A percentile compares a stretch with the other conserved stretches of the same genome.
These are phyloP conservation scores for Phytophthora pini DNA, from an alignment of 352 stramenopile genomes.

Conservation along the genomic window DNA sequence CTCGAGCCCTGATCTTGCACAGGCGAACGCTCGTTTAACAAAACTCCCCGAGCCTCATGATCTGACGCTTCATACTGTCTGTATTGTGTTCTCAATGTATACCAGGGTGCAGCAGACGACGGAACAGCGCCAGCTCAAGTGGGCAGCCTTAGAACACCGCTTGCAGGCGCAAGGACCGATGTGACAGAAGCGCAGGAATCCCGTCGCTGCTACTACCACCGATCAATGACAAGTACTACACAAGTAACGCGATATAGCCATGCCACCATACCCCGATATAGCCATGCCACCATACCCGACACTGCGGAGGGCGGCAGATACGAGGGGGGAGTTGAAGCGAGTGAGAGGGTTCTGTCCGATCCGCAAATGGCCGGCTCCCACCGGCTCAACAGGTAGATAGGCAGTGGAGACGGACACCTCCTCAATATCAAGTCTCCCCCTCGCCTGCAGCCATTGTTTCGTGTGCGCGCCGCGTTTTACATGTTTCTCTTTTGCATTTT, in stretches of 20 bases:
- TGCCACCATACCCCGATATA: slow-evolving; percentile 2
- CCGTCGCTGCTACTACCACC: slow-evolving; percentile 10
- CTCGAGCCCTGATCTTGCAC: slow-evolving; percentile 18
- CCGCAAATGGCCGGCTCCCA: slow-evolving; percentile 9
- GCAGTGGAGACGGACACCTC: slow-evolving; percentile 10
- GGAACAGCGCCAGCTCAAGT: slow-evolving; percentile 57
- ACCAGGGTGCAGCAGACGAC: slow-evolving; percentile 42
- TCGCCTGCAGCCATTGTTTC: slow-evolving; percentile 13
- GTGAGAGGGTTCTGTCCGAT: slow-evolving; percentile 8
- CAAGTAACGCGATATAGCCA: slow-evolving; percentile 22
- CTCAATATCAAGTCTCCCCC: too few species aligned
- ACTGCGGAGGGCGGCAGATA: slow-evolving; percentile 11
- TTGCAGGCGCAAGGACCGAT: slow-evolving; percentile 42
- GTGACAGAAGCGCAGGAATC: slow-evolving; percentile 21
- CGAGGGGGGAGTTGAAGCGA: slow-evolving; percentile 14
- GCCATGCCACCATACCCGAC: too few species aligned
- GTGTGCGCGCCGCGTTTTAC: slow-evolving; percentile 14
- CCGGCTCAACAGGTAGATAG: slow-evolving; percentile 25
- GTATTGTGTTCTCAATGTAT: slow-evolving; percentile 3
- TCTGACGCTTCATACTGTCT: slow-evolving; percentile 6
- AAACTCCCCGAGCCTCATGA: neutral
- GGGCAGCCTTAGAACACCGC: slow-evolving; percentile 58
- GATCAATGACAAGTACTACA: slow-evolving; percentile 26
- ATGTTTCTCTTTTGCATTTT: slow-evolving; percentile 16
- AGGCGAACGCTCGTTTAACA: slow-evolving; percentile 15